These are phyloP conservation scores for Aspergillus nomiae DNA, from an alignment of 2,329 filamentous ascomycete species.

Conservation along the genomic window DNA sequence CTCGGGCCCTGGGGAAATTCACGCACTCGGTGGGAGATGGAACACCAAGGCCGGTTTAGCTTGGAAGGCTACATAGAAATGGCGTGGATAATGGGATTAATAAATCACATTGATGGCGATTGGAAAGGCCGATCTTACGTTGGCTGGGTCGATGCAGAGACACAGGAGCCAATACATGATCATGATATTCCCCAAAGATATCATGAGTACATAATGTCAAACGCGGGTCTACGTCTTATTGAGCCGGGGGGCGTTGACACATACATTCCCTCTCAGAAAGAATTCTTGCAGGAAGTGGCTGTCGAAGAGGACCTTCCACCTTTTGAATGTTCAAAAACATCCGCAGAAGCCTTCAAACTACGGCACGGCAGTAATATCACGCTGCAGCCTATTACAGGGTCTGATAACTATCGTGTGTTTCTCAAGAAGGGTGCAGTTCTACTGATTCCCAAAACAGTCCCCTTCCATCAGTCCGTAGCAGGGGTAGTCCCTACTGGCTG, in stretches of 20 bases:
- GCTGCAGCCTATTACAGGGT: conserved; percentile 68
- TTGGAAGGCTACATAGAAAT: conserved; percentile 97
- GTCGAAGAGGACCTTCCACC: conserved; percentile 59
- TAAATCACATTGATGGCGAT: conserved; percentile 95
- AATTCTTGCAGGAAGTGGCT: conserved; percentile 91
- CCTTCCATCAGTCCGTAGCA: conserved; percentile 20
- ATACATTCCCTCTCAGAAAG: conserved; percentile 57
- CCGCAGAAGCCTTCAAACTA: conserved; percentile 21
- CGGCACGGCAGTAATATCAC: conserved; percentile 37
- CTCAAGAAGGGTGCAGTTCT: conserved; percentile 74
- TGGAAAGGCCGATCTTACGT: conserved; percentile 95
- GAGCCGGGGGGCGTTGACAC: conserved; percentile 75
- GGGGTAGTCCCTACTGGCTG: conserved; percentile 71
- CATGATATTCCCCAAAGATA: conserved; percentile 17
- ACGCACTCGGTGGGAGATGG: conserved; percentile 98
- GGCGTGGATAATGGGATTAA: conserved; percentile 99
- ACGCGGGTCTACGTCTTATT: conserved; percentile 91
- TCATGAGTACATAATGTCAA: conserved; percentile 68
- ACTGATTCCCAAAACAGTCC: conserved; percentile 50
- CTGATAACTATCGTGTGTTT: conserved; percentile 84
- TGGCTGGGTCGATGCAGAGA: conserved; percentile 58
- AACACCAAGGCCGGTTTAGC: conserved; percentile 92
- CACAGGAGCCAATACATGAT: conserved; percentile 15
- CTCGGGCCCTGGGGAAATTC: conserved; percentile 89
- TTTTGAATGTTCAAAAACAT: conserved; percentile 18